These are phyloP conservation scores for Babesia bigemina DNA, from an alignment of 169 alveolate genomes.

Conservation along the genomic window DNA sequence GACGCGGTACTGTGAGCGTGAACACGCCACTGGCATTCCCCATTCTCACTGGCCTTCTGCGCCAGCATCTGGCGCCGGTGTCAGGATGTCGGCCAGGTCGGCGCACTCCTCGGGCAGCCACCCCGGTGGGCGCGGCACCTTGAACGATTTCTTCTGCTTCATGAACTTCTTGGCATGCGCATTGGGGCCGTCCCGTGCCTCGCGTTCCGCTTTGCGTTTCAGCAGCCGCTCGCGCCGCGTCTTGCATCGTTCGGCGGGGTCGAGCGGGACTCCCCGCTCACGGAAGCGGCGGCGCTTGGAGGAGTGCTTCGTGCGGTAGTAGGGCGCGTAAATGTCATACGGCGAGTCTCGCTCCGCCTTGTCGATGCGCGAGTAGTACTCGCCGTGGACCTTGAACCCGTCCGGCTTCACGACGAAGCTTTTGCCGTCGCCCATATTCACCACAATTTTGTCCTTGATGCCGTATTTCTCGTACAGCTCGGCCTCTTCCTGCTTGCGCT, in stretches of 20 bases:
- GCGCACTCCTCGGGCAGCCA: conserved; percentile 32
- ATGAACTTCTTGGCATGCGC: conserved; percentile 17
- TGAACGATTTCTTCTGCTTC: conserved; percentile 45
- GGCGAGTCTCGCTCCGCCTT: conserved; percentile 74
- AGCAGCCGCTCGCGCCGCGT: conserved; percentile 74
- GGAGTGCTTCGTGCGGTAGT: conserved; percentile 69
- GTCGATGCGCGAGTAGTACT: conserved; percentile 58
- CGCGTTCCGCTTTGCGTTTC: conserved; percentile 65
- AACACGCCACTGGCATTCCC: too few species aligned
- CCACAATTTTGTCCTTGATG: conserved; percentile 31
- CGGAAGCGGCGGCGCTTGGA: conserved; percentile 74
- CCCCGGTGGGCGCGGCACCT: conserved; percentile 23
- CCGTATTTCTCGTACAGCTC: conserved; percentile 42
- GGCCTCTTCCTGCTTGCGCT: conserved; percentile 24
- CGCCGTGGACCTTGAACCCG: conserved; percentile 69
- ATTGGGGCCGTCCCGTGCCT: conserved; percentile 48
- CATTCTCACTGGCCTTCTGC: too few species aligned
- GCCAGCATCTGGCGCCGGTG: not conserved
- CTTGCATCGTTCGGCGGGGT: conserved; percentile 71
- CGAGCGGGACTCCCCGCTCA: conserved; percentile 71
- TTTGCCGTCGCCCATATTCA: conserved; percentile 52
- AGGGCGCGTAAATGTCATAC: conserved; percentile 74
- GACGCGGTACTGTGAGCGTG: too few species aligned
- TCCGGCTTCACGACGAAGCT: conserved; percentile 58
- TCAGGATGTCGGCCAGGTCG: not conserved